These are phyloP conservation scores for Galerina sulciceps DNA, from an alignment of 768 basidiomycete species.

Conservation along the genomic window DNA sequence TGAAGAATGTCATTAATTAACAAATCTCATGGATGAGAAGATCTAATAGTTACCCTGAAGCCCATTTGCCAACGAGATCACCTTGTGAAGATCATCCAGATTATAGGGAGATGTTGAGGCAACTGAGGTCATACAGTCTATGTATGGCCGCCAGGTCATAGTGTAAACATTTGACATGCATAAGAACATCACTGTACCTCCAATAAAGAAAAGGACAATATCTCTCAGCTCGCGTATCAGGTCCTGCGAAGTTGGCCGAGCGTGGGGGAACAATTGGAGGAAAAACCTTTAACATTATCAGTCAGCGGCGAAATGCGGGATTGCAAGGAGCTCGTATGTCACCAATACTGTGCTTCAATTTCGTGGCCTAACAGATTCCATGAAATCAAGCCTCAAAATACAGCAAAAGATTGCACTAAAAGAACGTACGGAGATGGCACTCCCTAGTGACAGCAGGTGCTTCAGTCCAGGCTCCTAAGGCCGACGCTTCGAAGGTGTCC, in stretches of 20 bases:
- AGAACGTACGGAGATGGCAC: slow-evolving; percentile 43
- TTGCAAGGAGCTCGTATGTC: background rate
- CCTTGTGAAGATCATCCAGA: slow-evolving; percentile 38
- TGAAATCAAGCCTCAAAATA: background rate
- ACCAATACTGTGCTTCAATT: slow-evolving; percentile 49
- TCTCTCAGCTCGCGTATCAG: slow-evolving; percentile 41
- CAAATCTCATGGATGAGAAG: background rate
- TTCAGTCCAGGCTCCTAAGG: slow-evolving; percentile 33
- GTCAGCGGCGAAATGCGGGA: too few species aligned
- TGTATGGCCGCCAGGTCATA: background rate
- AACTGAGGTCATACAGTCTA: slow-evolving; percentile 44
- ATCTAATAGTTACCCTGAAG: slow-evolving; percentile 34
- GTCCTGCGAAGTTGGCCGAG: slow-evolving; percentile 24
- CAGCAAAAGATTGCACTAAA: background rate
- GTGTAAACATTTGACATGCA: background rate
- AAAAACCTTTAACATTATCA: slow-evolving; percentile 32
- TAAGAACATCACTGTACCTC: slow-evolving; percentile 27
- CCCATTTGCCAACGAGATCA: slow-evolving; percentile 36
- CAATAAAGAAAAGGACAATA: slow-evolving; percentile 40
- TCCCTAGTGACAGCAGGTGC: slow-evolving; percentile 40
- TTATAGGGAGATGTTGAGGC: slow-evolving; percentile 43
- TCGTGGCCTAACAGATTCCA: slow-evolving; percentile 32
- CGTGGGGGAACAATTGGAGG: slow-evolving; percentile 37
- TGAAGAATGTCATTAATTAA: background rate
- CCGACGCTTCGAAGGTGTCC: slow-evolving; percentile 40